phyloP scores from a whole-genome alignment of 331 rosid genomes.

The Arachis monticola region DNA sequence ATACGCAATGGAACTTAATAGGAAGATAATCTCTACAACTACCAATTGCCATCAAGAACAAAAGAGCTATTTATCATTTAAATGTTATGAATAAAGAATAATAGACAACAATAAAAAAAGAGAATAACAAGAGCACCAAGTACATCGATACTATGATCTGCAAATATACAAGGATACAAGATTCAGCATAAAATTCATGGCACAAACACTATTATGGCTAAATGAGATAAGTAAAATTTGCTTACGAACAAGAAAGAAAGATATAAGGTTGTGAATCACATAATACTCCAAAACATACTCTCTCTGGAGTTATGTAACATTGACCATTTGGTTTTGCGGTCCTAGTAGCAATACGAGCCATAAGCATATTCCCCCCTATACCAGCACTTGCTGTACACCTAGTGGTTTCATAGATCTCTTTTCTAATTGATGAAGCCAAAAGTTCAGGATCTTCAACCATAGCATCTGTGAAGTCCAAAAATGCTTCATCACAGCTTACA shows the following conservation, averaged over 20 bases:
- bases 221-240: slow-evolving; percentile 14
- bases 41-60: slow-evolving; percentile 15
- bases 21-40: not conserved
- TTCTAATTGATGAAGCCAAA: slow-evolving; percentile 72
- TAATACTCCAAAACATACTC: slow-evolving; percentile 49
- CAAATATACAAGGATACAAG: slow-evolving; percentile 10
- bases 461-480: slow-evolving; percentile 68
- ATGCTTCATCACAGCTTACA: slow-evolving; percentile 98
- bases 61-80: slow-evolving; percentile 7
- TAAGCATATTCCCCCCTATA: slow-evolving; percentile 83
- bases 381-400: slow-evolving; percentile 95
- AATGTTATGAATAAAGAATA: not conserved
- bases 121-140: slow-evolving; percentile 20
- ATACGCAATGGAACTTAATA: slow-evolving; percentile 14
- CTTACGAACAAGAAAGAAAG: slow-evolving; percentile 8
- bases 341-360: slow-evolving; percentile 98
- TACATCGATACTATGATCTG: slow-evolving; percentile 30
- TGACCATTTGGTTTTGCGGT: slow-evolving; percentile 96
- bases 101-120: slow-evolving; percentile 3
- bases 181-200: slow-evolving; percentile 25
- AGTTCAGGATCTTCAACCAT: slow-evolving; percentile 67
- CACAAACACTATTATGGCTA: slow-evolving; percentile 4
- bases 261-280: slow-evolving; percentile 27
- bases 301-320: slow-evolving; percentile 71
- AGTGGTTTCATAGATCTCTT: slow-evolving; percentile 75